phyloP scores from a whole-genome alignment of 2,329 filamentous ascomycete genomes.

The Paraconiothyrium brasiliense region DNA sequence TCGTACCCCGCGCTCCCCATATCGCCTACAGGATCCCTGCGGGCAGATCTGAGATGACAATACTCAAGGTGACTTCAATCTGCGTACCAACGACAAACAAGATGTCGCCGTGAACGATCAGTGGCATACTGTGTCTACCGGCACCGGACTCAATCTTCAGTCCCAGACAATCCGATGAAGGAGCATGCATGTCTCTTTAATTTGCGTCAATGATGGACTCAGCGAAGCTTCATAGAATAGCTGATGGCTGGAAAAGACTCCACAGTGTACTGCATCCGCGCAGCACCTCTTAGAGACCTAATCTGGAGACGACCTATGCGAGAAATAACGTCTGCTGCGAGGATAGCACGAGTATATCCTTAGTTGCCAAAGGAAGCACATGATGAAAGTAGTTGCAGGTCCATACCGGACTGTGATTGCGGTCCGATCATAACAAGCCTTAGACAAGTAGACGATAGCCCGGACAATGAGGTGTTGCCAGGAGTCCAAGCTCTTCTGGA shows the following conservation, averaged over 20 bases:
- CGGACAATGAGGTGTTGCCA: slow-evolving; percentile 3
- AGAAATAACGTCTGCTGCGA: background rate
- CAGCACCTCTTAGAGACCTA: background rate
- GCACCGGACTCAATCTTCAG: background rate
- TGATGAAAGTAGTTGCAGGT: slow-evolving; percentile 5
- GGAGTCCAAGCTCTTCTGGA: slow-evolving; percentile 30
- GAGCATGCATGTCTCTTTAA: background rate
- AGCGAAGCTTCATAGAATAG: background rate
- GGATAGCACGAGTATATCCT: background rate
- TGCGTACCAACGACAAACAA: slow-evolving; percentile 22
- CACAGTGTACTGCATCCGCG: background rate
- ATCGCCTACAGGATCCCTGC: slow-evolving; percentile 24
- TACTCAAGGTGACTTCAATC: slow-evolving; percentile 10
- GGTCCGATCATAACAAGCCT: slow-evolving; percentile 10
- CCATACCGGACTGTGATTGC: background rate
- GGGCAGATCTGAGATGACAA: slow-evolving; percentile 20
- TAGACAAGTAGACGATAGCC: slow-evolving; percentile 18
- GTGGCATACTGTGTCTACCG: background rate
- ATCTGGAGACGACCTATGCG: background rate
- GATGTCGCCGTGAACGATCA: slow-evolving; percentile 13
- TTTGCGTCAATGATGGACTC: background rate
- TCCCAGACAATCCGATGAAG: no score
- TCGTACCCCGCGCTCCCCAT: slow-evolving; percentile 41
- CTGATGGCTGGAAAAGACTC: background rate
- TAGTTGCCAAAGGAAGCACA: background rate